Conservation (phyloP, 345 rosid genomes). For the Syzygium jambos region DNA sequence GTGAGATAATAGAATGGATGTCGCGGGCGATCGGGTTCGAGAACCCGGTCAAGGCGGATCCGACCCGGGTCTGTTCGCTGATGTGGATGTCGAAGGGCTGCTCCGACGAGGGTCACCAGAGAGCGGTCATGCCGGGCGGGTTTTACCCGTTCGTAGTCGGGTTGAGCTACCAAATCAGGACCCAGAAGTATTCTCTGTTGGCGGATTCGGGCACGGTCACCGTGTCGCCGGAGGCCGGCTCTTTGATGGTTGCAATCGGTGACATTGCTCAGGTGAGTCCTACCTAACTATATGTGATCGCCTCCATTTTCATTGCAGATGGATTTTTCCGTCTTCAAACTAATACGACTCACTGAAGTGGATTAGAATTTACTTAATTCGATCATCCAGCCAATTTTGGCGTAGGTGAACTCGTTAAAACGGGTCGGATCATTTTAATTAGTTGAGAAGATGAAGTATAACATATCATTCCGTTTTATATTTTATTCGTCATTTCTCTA, state of each 20-base stretch:
- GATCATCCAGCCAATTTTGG: not conserved
- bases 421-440: not conserved
- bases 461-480: too few species aligned
- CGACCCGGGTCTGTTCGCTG: conserved; percentile 39
- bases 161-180: conserved; percentile 56
- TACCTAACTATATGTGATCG: not conserved
- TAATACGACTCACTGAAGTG: not conserved
- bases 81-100: conserved; percentile 41
- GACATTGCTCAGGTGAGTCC: conserved; percentile 60
- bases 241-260: conserved; percentile 58
- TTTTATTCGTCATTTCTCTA: too few species aligned
- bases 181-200: conserved; percentile 28
- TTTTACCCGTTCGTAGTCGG: conserved; percentile 65
- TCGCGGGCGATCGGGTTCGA: conserved; percentile 35
- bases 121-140: conserved; percentile 34
- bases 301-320: not conserved
- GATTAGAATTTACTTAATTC: not conserved
- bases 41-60: conserved; percentile 37
- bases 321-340: not conserved
- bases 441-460: too few species aligned
- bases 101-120: not conserved
- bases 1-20: conserved; percentile 35
- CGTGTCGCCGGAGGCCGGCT: conserved; percentile 44
- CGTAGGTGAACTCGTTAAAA: not conserved
- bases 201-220: conserved; percentile 54